Conservation (phyloP, 129 eudicot genomes). For the Pulicaria dysenterica region DNA sequence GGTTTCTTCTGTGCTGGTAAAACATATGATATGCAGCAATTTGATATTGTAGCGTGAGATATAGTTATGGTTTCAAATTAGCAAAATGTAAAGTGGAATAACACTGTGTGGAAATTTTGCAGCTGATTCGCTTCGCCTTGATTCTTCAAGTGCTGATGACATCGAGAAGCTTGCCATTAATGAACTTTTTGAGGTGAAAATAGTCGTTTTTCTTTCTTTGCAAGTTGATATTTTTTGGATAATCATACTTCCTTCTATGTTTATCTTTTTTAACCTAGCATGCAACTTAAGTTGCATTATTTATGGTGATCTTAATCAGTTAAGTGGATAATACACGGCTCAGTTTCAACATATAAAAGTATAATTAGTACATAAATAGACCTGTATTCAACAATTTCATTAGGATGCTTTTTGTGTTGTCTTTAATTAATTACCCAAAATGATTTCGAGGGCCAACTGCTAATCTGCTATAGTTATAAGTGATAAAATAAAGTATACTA, state of each 20-base stretch:
- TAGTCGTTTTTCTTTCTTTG: not conserved
- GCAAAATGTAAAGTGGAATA: not conserved
- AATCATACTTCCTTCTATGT: not conserved
- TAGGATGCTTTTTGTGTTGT: not conserved
- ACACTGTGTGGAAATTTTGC: slow-evolving; percentile 24
- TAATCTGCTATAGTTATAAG: not conserved
- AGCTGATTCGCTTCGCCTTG: slow-evolving; percentile 83
- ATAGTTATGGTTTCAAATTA: not conserved
- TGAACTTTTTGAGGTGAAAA: slow-evolving; percentile 77
- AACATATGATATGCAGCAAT: slow-evolving; percentile 7
- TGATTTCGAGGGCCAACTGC: not conserved
- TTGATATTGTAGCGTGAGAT: slow-evolving; percentile 1
- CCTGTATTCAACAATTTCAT: not conserved
- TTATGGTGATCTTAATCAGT: not conserved
- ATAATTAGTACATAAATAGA: not conserved
- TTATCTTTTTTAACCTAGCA: not conserved
- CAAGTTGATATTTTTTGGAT: not conserved
- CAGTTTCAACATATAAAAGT: not conserved
- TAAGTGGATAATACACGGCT: not conserved
- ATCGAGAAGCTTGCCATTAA: slow-evolving; percentile 72
- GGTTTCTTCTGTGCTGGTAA: slow-evolving; percentile 93
- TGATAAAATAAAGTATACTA: not conserved
- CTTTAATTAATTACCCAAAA: not conserved
- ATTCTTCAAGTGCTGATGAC: slow-evolving; percentile 66
- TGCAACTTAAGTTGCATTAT: not conserved